phyloP scores from a whole-genome alignment of 2,329 filamentous ascomycete species.

The Sclerotinia subarctica region DNA sequence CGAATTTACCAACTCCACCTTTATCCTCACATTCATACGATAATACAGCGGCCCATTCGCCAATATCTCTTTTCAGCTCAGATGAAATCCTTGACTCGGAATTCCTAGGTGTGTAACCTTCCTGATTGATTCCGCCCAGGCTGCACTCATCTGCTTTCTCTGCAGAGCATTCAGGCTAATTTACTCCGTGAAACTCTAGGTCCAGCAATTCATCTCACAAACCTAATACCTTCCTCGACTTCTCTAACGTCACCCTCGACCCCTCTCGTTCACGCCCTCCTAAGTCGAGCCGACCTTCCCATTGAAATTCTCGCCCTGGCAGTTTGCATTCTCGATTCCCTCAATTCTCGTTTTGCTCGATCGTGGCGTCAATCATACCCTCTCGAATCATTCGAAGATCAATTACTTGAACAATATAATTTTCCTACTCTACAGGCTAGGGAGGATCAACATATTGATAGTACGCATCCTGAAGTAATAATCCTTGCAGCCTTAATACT shows the following conservation, averaged over 20 bases:
- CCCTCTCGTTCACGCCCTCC: conserved; percentile 57
- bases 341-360: conserved; percentile 60
- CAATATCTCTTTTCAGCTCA: conserved; percentile 26
- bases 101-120: conserved; percentile 33
- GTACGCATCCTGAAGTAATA: conserved; percentile 59
- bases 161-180: conserved; percentile 31
- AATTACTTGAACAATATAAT: conserved; percentile 38
- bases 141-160: conserved; percentile 3
- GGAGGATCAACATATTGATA: conserved; percentile 53
- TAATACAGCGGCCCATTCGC: conserved; percentile 25
- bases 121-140: conserved; percentile 19
- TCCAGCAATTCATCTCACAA: conserved; percentile 63
- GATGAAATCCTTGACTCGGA: conserved; percentile 35
- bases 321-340: conserved; percentile 63
- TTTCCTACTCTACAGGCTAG: conserved; percentile 19
- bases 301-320: conserved; percentile 62
- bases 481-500: conserved; percentile 61
- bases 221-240: conserved; percentile 61
- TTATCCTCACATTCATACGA: conserved; percentile 43
- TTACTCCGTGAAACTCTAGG: conserved; percentile 44
- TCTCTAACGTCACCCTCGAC: conserved; percentile 58
- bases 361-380: conserved; percentile 61
- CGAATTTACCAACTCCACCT: conserved; percentile 65
- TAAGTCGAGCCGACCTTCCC: conserved; percentile 55
- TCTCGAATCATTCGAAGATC: conserved; percentile 38